Base-by-base conservation (phyloP, 208 protist genomes). In the Trypanosoma theileri region DNA sequence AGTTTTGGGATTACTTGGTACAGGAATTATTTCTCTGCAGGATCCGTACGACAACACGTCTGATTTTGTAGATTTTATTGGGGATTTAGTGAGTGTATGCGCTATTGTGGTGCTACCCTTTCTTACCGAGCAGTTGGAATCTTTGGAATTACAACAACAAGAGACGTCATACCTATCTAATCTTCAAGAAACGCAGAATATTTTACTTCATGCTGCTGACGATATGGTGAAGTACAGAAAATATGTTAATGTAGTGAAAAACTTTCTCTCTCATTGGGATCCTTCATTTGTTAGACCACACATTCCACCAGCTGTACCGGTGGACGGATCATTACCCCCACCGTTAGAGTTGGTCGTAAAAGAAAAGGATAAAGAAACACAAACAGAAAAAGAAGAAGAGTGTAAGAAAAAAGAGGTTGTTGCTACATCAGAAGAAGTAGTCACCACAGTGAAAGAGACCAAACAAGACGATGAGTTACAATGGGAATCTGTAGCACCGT, bases 31-130 rank as follows among this genome's bases (percentile, higher is more conserved):
- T 35, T 35, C 28, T 31, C 11, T 19, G 12, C 58, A 31, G 31
- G 45, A 65, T 24, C 50, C 22, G 21, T 69, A 35, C 19, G 55
- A 69, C n/a, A 45, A 62, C 35, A 60, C 62, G 3, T 63, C 56
- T 21, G 69, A 69, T 35, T 75, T 75, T 59, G 54, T 68, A 4
- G 69, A 64, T 40, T 75, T 75, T 44, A 50, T 69, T 51, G 69
- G 69, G n/a, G 69, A 75, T 28, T 44, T 75, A 57, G 60, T 75
- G 13, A 64, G 62, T 52, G 62, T 75, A 1, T 75, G 69, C 24
- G 55, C 56, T 28, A 55, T 61, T 44, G 51, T 75, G 3, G 62
- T 75, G 3, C 31, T 26, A 17, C 69, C 69, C 21, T 75, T 75
- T 69, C 56, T 75, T 9, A 44, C 46, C 6, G 46, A 64, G 42